A percentile compares a stretch with the other conserved stretches of the same genome.
These are phyloP conservation scores for Urochloa ruziziensis DNA, from an alignment of 176 grass and related monocot species.

Conservation along the genomic window DNA sequence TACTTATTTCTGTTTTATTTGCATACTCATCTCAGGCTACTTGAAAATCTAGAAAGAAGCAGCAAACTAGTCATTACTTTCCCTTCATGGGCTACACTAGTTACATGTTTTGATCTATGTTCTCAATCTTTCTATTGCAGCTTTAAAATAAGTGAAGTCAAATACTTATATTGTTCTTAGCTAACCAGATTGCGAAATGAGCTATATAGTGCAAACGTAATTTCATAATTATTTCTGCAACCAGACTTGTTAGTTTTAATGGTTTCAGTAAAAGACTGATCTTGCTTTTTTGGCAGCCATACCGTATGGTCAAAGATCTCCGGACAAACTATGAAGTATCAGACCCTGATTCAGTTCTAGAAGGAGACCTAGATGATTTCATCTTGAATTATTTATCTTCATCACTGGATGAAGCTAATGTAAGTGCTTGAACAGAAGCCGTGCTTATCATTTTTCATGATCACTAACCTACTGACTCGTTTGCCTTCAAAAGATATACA, in stretches of 20 bases:
- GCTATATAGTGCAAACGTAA: not conserved
- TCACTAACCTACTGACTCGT: not conserved
- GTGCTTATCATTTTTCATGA: not conserved
- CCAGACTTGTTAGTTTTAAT: not conserved
- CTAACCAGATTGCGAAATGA: not conserved
- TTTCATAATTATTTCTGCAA: not conserved
- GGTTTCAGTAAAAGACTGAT: not conserved
- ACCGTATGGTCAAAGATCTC: conserved; percentile 95
- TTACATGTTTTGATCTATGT: not conserved
- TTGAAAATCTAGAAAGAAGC: conserved; percentile 18
- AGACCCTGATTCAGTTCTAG: conserved; percentile 82
- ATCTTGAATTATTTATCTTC: conserved; percentile 82
- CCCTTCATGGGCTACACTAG: not conserved
- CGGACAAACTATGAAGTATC: conserved; percentile 94
- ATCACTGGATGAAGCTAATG: conserved; percentile 67
- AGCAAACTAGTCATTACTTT: not conserved
- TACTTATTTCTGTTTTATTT: conserved; percentile 9
- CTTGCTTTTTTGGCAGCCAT: conserved; percentile 56
- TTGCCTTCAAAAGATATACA: not conserved
- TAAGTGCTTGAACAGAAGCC: conserved; percentile 39
- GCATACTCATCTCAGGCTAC: not conserved
- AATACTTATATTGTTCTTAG: not conserved
- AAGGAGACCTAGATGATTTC: conserved; percentile 80
- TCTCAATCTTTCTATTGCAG: not conserved
- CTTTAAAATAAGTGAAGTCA: not conserved